Conservation (phyloP, 2,329 filamentous ascomycete species). For the Cytospora chrysosperma region DNA sequence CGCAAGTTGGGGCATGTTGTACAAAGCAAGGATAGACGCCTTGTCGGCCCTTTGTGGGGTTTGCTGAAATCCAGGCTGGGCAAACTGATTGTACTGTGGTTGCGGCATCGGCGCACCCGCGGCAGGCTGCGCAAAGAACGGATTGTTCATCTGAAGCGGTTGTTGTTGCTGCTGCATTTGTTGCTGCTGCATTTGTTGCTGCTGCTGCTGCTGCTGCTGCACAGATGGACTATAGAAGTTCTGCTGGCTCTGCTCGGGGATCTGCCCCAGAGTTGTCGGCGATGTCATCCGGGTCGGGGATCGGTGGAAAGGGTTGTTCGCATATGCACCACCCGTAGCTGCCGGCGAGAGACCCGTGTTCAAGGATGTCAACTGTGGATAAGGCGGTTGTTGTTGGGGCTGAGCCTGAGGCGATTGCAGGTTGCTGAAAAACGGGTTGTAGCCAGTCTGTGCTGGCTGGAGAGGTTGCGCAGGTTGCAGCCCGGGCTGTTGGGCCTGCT, state of each 20-base stretch:
- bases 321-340: constrained; percentile 32
- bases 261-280: constrained; percentile 47
- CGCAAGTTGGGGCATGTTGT: constrained; percentile 59
- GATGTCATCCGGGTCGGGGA: constrained; percentile 53
- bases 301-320: constrained; percentile 49
- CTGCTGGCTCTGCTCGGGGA: constrained; percentile 51
- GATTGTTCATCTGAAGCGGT: constrained; percentile 27
- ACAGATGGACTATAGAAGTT: constrained; percentile 37
- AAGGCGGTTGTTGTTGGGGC: constrained; percentile 30
- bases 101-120: constrained; percentile 26
- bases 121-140: constrained; percentile 26
- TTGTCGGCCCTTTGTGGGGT: constrained; percentile 61
- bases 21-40: constrained; percentile 73
- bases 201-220: constrained; percentile 25
- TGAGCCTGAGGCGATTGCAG: constrained; percentile 34
- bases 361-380: constrained; percentile 39
- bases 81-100: constrained; percentile 26
- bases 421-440: constrained; percentile 54
- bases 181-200: constrained; percentile 32
- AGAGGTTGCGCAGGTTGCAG: constrained; percentile 32
- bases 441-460: constrained; percentile 42
- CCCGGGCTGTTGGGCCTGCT: constrained; percentile 12
- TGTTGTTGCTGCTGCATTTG: constrained; percentile 31
- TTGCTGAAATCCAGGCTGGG: constrained; percentile 36
- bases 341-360: constrained; percentile 34